Conservation (phyloP, 2,329 filamentous ascomycete species). For the Mariannaea elegans region DNA sequence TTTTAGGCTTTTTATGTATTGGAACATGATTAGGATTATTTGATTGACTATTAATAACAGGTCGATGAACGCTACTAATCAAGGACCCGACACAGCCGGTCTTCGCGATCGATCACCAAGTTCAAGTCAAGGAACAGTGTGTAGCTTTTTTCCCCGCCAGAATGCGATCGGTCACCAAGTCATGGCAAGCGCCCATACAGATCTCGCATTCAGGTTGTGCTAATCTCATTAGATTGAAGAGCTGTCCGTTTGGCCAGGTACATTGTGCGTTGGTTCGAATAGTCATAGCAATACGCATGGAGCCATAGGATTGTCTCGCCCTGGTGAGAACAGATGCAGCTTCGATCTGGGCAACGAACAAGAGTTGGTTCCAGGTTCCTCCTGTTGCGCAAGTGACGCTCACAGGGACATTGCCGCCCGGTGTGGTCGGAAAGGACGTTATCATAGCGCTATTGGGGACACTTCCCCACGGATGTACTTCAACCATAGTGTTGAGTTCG, state of each 20-base stretch:
- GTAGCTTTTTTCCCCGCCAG: slow-evolving; percentile 81
- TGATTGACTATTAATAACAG: neutral
- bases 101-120: slow-evolving; percentile 85
- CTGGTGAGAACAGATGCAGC: slow-evolving; percentile 86
- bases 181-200: too few relatives aligned
- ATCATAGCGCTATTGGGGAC: slow-evolving; percentile 61
- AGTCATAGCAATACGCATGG: slow-evolving; percentile 85
- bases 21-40: too few relatives aligned
- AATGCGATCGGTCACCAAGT: slow-evolving; percentile 87
- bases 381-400: slow-evolving; percentile 82
- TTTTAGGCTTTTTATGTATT: too few relatives aligned
- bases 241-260: too few relatives aligned
- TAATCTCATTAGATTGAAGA: too few relatives aligned
- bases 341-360: slow-evolving; percentile 82
- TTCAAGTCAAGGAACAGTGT: slow-evolving; percentile 81
- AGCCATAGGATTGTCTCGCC: slow-evolving; percentile 76
- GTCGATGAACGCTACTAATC: slow-evolving; percentile 78
- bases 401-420: slow-evolving; percentile 74
- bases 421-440: slow-evolving; percentile 65
- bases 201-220: too few relatives aligned
- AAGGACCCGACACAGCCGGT: slow-evolving; percentile 79
- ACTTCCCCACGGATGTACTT: slow-evolving; percentile 84
- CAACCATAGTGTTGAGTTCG: slow-evolving; percentile 89
- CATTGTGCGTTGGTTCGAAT: too few relatives aligned
- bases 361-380: slow-evolving; percentile 81